These are phyloP conservation scores for Cutaneotrichosporon dermatis DNA, from an alignment of 1,284 basidiomycete species.

Conservation along the genomic window DNA sequence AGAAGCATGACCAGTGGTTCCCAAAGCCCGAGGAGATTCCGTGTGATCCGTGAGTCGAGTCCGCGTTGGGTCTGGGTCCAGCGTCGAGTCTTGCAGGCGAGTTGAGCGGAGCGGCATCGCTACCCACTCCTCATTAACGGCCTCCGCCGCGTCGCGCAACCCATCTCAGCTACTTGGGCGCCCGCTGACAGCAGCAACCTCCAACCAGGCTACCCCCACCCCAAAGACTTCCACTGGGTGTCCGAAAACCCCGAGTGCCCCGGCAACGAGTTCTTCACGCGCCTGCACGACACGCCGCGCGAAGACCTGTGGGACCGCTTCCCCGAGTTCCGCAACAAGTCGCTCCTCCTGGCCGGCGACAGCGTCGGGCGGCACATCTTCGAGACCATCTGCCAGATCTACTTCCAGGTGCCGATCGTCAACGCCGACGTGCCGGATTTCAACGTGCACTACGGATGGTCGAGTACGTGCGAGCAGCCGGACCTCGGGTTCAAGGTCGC, in stretches of 20 bases:
- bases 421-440: background rate
- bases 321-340: constrained; percentile 8
- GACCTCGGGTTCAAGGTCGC: background rate
- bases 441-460: constrained; percentile 2
- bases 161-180: too few relatives aligned
- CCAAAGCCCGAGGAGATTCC: background rate
- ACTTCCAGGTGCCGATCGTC: background rate
- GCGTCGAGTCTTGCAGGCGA: too few relatives aligned
- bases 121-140: too few relatives aligned
- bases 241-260: background rate
- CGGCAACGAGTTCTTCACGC: background rate
- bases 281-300: background rate
- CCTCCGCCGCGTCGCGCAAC: too few relatives aligned
- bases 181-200: background rate
- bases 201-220: background rate
- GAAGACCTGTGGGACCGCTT: background rate
- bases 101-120: too few relatives aligned
- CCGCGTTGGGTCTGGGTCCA: too few relatives aligned
- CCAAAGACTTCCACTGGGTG: background rate
- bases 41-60: background rate
- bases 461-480: background rate
- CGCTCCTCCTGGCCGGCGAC: constrained; percentile 3
- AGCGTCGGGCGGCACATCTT: constrained; percentile 1
- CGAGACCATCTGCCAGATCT: background rate
- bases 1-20: background rate